These are phyloP conservation scores for Adenanthera pavonina DNA, from an alignment of 306 rosid genomes.

Conservation along the genomic window DNA sequence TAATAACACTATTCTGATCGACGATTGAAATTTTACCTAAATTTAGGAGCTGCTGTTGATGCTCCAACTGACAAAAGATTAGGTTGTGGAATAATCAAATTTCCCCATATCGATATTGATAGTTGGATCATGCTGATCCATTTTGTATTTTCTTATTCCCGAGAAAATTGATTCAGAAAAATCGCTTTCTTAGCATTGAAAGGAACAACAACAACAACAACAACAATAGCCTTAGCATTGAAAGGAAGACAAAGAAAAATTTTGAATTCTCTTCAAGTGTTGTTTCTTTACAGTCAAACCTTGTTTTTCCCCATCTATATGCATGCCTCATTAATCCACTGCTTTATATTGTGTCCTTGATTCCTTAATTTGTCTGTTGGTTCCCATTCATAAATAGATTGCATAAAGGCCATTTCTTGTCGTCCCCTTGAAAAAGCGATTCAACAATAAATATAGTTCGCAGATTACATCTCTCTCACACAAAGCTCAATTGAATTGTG, in stretches of 20 bases:
- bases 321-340: neutral
- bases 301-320: conserved; percentile 23
- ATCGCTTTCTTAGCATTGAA: too few relatives aligned
- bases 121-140: too few relatives aligned
- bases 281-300: neutral
- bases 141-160: too few relatives aligned
- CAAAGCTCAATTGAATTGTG: too few relatives aligned
- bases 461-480: too few relatives aligned
- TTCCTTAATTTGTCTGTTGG: neutral
- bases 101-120: too few relatives aligned
- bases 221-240: too few relatives aligned
- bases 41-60: conserved; percentile 21
- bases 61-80: conserved; percentile 20
- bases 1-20: neutral
- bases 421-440: neutral
- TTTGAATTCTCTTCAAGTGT: too few relatives aligned
- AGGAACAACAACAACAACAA: too few relatives aligned
- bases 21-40: conserved; percentile 28
- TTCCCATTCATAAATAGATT: conserved; percentile 2
- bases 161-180: too few relatives aligned
- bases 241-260: too few relatives aligned
- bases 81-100: too few relatives aligned
- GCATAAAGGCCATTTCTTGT: neutral
- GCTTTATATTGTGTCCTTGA: neutral
- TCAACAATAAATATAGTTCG: neutral